Evolutionary conservation across 2,329 filamentous ascomycete species (phyloP).

Genomic region (Aspergillus novoparasiticus): DNA sequence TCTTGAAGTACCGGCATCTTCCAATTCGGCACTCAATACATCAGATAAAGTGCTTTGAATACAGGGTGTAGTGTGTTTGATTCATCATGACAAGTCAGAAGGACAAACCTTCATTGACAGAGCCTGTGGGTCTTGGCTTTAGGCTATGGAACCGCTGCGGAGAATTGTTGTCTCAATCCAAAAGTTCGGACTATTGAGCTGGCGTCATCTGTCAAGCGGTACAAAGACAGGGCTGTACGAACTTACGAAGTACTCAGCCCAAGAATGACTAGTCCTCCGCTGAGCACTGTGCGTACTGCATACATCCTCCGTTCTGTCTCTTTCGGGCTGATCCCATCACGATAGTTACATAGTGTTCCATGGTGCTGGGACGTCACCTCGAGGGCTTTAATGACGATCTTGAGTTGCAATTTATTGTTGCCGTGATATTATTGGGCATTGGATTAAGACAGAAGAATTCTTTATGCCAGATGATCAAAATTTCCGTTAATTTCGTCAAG

Average conservation of each 20-base stretch:
- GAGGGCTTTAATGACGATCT: conserved; percentile 3
- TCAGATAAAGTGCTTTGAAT: not conserved
- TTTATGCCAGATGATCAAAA: conserved; percentile 8
- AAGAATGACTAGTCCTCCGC: not conserved
- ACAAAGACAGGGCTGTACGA: conserved; percentile 1
- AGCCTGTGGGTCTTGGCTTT: conserved; percentile 17
- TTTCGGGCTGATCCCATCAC: not conserved
- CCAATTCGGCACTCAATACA: not conserved
- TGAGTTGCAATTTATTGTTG: not conserved
- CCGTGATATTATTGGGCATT: conserved; percentile 5
- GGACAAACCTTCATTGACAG: conserved; percentile 2
- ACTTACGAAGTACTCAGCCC: not conserved
- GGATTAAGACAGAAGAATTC: not conserved
- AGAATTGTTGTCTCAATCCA: conserved; percentile 25
- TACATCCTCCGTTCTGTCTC: conserved; percentile 1
- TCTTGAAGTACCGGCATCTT: not conserved
- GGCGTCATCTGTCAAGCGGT: conserved; percentile 20
- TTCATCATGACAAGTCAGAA: not conserved
- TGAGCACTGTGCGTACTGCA: not conserved
- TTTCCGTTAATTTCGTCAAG: not conserved
- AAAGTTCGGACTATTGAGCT: conserved; percentile 18
- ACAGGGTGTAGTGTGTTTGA: not conserved
- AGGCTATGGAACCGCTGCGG: conserved; percentile 19
- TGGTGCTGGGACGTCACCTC: conserved; percentile 11
- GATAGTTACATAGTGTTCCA: conserved; percentile 12